Base-by-base conservation (phyloP, 2,329 filamentous ascomycete genomes). In the Trichoderma sp. region DNA sequence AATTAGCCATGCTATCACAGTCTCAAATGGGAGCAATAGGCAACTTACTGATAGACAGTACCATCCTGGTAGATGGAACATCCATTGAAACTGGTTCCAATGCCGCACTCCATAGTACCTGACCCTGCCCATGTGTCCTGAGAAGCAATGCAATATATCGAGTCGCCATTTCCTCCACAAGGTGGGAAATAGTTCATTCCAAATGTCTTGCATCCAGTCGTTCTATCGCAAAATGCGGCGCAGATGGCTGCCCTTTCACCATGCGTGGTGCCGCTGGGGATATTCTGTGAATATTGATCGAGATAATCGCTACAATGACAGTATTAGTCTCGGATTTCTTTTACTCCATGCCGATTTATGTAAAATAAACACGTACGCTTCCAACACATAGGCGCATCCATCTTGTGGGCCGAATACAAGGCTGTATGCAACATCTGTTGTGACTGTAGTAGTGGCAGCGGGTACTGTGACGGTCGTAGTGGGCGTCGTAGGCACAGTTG, bases 61-160 rank as follows among this genome's bases (percentile, higher is more conserved):
- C 62, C 62, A 27, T 65, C 62, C 37, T 65, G 62, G 52, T 65
- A 65, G 37, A 65, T 65, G 52, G 62, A 43, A 29, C 62, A 65
- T 33, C 62, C 62, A 8, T 65, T 65, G 4, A 5, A 65, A 0
- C 19, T 33, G 13, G 62, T 57, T 33, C 62, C 62, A 57, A 65
- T 65, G 4, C 62, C 62, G 27, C 62, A 65, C 35, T 65, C 19
- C 62, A 65, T 65, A 7, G 62, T 47, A 24, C 37, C 7, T 6
- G 62, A 19, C 13, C 62, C 62, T 5, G 52, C 62, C 62, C 62
- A 65, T 7, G 62, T 19, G 56, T 57, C 37, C 16, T 56, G 35
- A 13, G 62, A 65, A 57, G 62, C 62, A 57, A 65, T 57, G 52
- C 62, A 65, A 11, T 65, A 65, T 24, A 65, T 52, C 4, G 62